phyloP scores from a whole-genome alignment of 2,329 filamentous ascomycete genomes.

The Cercospora nicotianae region DNA sequence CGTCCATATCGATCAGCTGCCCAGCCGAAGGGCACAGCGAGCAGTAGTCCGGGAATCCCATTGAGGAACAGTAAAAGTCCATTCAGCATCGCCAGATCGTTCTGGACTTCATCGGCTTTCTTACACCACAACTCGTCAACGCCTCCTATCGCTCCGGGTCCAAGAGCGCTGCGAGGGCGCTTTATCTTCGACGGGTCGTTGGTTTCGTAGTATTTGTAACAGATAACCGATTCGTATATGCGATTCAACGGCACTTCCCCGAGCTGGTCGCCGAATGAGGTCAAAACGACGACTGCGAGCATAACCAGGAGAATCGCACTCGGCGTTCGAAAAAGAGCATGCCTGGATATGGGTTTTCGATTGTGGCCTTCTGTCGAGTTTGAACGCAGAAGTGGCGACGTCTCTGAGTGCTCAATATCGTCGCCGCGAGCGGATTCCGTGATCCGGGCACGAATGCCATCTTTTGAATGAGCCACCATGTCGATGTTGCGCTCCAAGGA shows the following conservation, averaged over 20 bases:
- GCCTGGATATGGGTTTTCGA: neutral
- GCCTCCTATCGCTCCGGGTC: slow-evolving; percentile 37
- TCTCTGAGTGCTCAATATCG: neutral
- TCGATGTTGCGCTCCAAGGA: neutral
- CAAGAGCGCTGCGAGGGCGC: slow-evolving; percentile 30
- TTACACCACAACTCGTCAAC: slow-evolving; percentile 47
- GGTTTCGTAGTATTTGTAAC: slow-evolving; percentile 51
- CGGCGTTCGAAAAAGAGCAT: neutral
- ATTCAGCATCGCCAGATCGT: slow-evolving; percentile 53
- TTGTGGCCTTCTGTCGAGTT: neutral
- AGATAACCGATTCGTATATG: slow-evolving; percentile 57
- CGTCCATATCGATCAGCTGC: slow-evolving; percentile 40
- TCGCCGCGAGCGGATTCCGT: neutral
- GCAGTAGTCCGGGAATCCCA: slow-evolving; percentile 44
- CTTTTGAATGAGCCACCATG: neutral
- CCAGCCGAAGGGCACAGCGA: slow-evolving; percentile 41
- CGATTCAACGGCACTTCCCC: slow-evolving; percentile 48
- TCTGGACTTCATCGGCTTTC: slow-evolving; percentile 54
- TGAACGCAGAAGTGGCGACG: neutral
- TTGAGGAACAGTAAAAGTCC: slow-evolving; percentile 52
- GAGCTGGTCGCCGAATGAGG: slow-evolving; percentile 47
- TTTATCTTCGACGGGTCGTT: slow-evolving; percentile 38
- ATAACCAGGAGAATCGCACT: slow-evolving; percentile 14
- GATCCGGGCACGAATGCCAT: neutral
- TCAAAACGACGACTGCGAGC: slow-evolving; percentile 45